Evolutionary conservation across 345 rosid genomes (phyloP).

Genomic region (Dipteronia sinensis): DNA sequence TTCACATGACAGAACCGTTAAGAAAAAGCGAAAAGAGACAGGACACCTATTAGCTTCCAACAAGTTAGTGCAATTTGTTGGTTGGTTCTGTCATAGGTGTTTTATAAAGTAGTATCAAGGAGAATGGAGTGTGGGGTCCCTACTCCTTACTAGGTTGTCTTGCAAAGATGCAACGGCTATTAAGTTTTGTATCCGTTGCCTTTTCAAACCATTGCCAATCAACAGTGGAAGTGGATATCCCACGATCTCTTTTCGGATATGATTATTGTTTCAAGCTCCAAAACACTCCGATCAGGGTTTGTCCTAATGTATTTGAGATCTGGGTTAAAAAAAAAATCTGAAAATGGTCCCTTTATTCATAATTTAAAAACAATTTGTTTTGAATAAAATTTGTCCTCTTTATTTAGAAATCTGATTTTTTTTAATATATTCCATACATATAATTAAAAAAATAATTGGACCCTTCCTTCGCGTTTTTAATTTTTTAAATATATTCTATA

Average conservation of each 20-base stretch:
- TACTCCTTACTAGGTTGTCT: not conserved
- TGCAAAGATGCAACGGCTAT: constrained; percentile 1
- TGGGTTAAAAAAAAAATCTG: too few species aligned
- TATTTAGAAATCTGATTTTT: too few species aligned
- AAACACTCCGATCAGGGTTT: too few species aligned
- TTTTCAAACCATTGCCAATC: not conserved
- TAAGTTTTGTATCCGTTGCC: not conserved
- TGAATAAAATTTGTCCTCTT: too few species aligned
- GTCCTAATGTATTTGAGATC: too few species aligned
- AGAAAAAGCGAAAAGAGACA: not conserved
- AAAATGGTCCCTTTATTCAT: too few species aligned
- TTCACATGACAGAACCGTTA: not conserved
- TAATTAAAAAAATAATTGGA: too few species aligned
- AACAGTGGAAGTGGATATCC: too few species aligned
- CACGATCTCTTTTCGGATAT: not conserved
- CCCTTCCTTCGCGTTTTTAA: too few species aligned
- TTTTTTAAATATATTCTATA: too few species aligned
- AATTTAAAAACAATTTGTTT: too few species aligned
- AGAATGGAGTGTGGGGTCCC: not conserved
- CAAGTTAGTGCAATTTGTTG: not conserved
- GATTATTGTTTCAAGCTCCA: not conserved
- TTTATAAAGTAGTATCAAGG: not conserved
- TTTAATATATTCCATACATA: too few species aligned
- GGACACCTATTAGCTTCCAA: not conserved
- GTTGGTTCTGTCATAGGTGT: not conserved